phyloP scores from a whole-genome alignment of 140 eudicot species.

The Anethum foeniculum region DNA sequence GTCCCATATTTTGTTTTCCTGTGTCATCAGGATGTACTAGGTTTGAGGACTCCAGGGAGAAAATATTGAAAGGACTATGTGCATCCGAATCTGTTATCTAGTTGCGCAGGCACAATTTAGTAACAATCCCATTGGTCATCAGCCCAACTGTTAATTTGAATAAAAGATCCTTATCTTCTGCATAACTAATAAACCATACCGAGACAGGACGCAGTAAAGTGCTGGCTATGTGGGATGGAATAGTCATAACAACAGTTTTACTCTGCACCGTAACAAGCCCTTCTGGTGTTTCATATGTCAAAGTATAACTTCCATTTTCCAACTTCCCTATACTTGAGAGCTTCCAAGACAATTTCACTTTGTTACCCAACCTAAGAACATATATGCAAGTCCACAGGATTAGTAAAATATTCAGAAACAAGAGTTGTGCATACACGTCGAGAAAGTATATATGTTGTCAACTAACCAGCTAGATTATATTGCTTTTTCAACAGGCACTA shows the following conservation, averaged over 20 bases:
- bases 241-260: constrained; percentile 74
- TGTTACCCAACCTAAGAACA: constrained; percentile 61
- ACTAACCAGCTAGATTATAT: constrained; percentile 1
- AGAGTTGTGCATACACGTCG: neutral
- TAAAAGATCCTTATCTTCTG: too few species aligned
- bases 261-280: constrained; percentile 56
- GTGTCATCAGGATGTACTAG: neutral
- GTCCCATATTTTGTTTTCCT: neutral
- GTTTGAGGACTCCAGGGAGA: neutral
- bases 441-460: neutral
- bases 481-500: neutral
- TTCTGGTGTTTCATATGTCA: constrained; percentile 82
- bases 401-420: neutral
- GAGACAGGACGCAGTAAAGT: constrained; percentile 80
- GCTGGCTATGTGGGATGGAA: constrained; percentile 84
- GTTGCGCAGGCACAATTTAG: neutral
- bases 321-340: constrained; percentile 47
- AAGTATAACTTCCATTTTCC: constrained; percentile 45
- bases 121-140: neutral
- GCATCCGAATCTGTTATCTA: neutral
- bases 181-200: constrained; percentile 32
- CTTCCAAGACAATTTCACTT: constrained; percentile 83
- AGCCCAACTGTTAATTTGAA: neutral
- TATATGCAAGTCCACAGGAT: constrained; percentile 15
- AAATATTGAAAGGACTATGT: neutral